A percentile compares a stretch with the other conserved stretches of the same genome.
phyloP scores from a whole-genome alignment of 176 grass and related monocot genomes.

The Cymbopogon citratus region DNA sequence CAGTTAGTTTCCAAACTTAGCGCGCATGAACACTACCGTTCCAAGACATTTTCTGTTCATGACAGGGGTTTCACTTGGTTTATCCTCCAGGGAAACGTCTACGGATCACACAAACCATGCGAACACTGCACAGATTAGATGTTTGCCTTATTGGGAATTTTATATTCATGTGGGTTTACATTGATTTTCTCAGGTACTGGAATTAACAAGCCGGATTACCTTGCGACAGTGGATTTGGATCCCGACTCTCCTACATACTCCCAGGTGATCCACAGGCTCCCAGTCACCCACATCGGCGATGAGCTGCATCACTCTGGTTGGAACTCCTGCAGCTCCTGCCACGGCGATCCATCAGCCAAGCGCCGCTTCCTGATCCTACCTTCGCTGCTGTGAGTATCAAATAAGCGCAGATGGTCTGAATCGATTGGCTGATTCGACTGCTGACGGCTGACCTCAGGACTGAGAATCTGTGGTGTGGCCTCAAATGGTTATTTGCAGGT shows the following conservation, averaged over 20 bases:
- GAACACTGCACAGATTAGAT: not conserved
- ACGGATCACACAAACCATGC: not conserved
- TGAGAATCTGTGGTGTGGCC: not conserved
- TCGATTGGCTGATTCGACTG: not conserved
- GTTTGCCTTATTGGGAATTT: not conserved
- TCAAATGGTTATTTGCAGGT: conserved; percentile 37
- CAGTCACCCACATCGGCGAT: conserved; percentile 57
- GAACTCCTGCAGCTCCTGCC: conserved; percentile 97
- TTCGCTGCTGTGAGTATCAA: conserved; percentile 62
- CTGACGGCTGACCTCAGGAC: not conserved
- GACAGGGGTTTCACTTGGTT: conserved; percentile 28
- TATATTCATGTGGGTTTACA: not conserved
- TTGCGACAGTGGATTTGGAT: conserved; percentile 78
- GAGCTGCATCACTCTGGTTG: conserved; percentile 92
- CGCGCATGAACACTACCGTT: not conserved
- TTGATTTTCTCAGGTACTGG: conserved; percentile 63
- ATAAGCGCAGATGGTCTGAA: not conserved
- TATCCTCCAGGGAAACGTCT: not conserved
- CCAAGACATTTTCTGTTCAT: not conserved
- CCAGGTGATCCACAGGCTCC: conserved; percentile 86
- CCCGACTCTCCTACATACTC: conserved; percentile 72
- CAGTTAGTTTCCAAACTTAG: not conserved
- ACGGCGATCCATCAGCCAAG: conserved; percentile 51
- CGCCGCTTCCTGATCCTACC: conserved; percentile 76
- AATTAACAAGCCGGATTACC: conserved; percentile 83